Base-by-base conservation (phyloP, 192 early-diverging fungal genomes). In the Dispira parvispora region DNA sequence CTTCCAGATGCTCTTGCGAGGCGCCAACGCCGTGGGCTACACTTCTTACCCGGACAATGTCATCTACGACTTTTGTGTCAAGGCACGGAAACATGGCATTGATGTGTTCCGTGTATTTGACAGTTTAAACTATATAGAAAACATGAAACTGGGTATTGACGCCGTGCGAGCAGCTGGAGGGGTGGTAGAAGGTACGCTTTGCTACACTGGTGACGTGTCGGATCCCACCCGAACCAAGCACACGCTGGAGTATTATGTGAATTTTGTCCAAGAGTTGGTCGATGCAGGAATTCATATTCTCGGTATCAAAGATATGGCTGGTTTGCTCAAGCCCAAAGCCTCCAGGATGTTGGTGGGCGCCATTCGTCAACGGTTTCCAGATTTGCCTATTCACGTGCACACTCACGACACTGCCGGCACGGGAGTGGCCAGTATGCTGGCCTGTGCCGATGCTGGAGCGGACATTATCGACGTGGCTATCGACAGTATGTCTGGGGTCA, bases 71-170 rank as follows among this genome's bases (percentile, higher is more conserved):
- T 98, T 98, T 75, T 94, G 91, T 74, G 85, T 82, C 69, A 90
- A 88, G 69, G 94, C 94, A 58, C 80, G 81, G 63, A 74, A 85
- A 65, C 74, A 85, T 62, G 94, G 94, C 61, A 87, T 98, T 69
- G 94, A 98, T 69, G 81, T 98, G 46, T 98, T 98, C 84, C 87
- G 94, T 68, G 90, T 98, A 50, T 98, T 98, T 75, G 94, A 98
- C 73, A 91, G 89, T 60, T 82, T 98, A 65, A 98, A 98, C 79
- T 98, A 98, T 62, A 81, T 89, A 44, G 91, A 94, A 70, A 98
- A 98, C 78, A 79, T 98, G 76, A 84, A 87, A 68, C 78, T 98
- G 2, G 94, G 94, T 61, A 93, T 94, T 62, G 87, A 88, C 61
- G 90, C 91, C 12, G 91, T 98, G 23, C 88, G 85, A 69, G 81